phyloP scores from a whole-genome alignment of 352 stramenopile species.

The Phytophthora cactorum region DNA sequence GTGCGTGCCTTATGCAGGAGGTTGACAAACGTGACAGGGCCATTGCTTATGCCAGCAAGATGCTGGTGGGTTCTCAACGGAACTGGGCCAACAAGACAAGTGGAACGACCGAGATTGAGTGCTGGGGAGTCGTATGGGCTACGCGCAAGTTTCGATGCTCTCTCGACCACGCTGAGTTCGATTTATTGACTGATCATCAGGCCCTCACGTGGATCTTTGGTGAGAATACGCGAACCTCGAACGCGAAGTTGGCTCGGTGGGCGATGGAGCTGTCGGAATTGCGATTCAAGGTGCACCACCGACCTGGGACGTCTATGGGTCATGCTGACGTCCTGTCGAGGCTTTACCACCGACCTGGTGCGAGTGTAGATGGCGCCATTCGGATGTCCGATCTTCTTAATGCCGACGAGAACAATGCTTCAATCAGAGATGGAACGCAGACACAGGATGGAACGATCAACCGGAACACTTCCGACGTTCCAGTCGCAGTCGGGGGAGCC shows the following conservation, averaged over 20 bases:
- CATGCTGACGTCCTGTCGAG: not conserved
- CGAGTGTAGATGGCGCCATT: not conserved
- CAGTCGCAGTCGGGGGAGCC: no score
- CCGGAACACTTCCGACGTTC: no score
- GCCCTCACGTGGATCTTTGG: not conserved
- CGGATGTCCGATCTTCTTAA: not conserved
- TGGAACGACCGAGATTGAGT: constrained; percentile 3
- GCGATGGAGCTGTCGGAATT: not conserved
- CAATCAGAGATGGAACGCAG: no score
- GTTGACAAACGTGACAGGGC: not conserved
- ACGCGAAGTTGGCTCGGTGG: not conserved
- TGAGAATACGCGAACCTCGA: not conserved
- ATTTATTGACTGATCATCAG: not conserved
- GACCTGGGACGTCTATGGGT: no score
- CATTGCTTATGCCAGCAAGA: not conserved
- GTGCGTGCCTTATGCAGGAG: not conserved
- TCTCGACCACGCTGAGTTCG: not conserved
- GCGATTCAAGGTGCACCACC: no score
- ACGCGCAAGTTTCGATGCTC: not conserved
- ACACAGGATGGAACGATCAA: not conserved
- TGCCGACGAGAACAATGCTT: no score
- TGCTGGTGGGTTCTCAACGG: not conserved
- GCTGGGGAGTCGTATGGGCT: constrained; percentile 1
- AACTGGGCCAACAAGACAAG: not conserved
- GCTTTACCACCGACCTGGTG: no score